Evolutionary conservation across 352 stramenopile species (phyloP).

Genomic region (Phytophthora agathidicida): DNA sequence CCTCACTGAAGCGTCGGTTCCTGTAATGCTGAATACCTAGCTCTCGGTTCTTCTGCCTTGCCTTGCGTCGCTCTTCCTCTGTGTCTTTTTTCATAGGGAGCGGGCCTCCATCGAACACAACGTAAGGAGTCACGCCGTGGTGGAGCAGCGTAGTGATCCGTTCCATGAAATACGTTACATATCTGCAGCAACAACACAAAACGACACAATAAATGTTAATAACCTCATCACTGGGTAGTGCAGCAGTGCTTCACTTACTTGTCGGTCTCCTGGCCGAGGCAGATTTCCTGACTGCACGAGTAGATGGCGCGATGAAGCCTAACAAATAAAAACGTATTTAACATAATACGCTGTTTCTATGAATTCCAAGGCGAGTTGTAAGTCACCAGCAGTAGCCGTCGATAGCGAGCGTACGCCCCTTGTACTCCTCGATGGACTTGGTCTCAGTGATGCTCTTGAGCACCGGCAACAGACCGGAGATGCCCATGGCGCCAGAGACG

Average conservation of each 20-base stretch:
- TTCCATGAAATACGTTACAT: constrained; percentile 81
- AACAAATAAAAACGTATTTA: background rate
- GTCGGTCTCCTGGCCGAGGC: constrained; percentile 67
- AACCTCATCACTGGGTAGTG: background rate
- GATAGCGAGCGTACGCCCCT: constrained; percentile 70
- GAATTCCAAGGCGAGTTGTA: no score
- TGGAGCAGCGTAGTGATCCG: constrained; percentile 54
- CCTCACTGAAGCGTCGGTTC: constrained; percentile 60
- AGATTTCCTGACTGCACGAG: constrained; percentile 76
- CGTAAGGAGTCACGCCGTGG: constrained; percentile 71
- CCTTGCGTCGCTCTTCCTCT: constrained; percentile 70
- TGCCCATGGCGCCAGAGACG: no score
- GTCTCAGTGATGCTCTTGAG: constrained; percentile 81
- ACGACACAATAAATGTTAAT: constrained; percentile 13
- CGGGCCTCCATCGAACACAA: constrained; percentile 78
- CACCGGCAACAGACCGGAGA: constrained; percentile 62
- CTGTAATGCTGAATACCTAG: constrained; percentile 64
- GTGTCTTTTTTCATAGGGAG: constrained; percentile 83
- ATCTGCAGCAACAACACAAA: constrained; percentile 53
- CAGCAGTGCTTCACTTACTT: constrained; percentile 48
- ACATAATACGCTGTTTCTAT: background rate
- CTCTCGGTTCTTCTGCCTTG: constrained; percentile 73
- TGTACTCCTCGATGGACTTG: constrained; percentile 61
- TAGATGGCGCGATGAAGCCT: constrained; percentile 87
- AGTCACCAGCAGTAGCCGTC: constrained; percentile 86